Base-by-base conservation (phyloP, 306 rosid species). In the Vachellia pachyceras region DNA sequence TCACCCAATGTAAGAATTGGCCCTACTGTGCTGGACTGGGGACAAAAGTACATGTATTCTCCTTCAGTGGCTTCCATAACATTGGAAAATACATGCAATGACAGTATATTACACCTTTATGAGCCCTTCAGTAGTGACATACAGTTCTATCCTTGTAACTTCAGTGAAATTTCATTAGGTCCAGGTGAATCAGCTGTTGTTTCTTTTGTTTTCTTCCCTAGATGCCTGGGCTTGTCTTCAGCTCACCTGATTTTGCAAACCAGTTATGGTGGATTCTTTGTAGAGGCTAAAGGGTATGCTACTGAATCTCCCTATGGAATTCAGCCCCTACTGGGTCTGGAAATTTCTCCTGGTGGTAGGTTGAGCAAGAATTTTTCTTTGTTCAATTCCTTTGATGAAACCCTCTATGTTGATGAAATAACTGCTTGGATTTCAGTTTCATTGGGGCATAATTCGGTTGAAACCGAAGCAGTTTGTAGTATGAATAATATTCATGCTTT, bases 91-190 rank as follows among this genome's bases (percentile, higher is more conserved):
- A 88, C 89, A 3, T 91, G 98, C 88, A 92, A 86, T 69, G 94
- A 89, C 77, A 86, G 96, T 84, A 72, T 82, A 80, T 82, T 95
- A 84, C 89, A 89, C 86, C 89, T 95, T 71, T 93, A 89, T 80
- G 98, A 95, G 79, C 99, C 98, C 36, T 93, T 90, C 88, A 93
- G 97, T 86, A 84, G 90, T 3, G 92, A 92, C 87, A 40, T 77
- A 42, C 99, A 95, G 93, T 95, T 95, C 90, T 95, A 93, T 84
- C 87, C 97, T 40, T 93, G 97, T 86, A 95, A 95, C 90, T 89
- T 89, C 75, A 95, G 90, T 13, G 92, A 88, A 84, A 84, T 82
- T 88, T 82, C 84, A 13, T 79, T 95, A 73, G 85, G 87, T 80
- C 99, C 94, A 47, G 98, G 97, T 83, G 98, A 95, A 88, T 80